Percentiles rank a stretch among this genome's conserved stretches.
Evolutionary conservation across 805 yeast genomes (phyloP).

Genomic region (Pichia gijzeniarum): DNA sequence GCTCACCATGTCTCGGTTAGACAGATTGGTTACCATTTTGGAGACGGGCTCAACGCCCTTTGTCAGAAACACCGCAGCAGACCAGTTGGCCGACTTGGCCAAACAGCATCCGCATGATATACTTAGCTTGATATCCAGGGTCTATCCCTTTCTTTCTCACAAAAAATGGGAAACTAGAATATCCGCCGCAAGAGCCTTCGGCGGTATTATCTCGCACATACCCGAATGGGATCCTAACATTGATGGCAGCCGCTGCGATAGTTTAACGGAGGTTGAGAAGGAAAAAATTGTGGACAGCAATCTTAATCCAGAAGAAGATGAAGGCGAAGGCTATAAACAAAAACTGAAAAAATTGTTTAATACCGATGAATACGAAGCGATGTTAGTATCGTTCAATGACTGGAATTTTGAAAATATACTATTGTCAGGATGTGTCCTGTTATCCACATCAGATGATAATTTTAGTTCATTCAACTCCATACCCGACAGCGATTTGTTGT

Average conservation of each 20-base stretch:
- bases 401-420: slow-evolving; percentile 47
- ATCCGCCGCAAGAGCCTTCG: slow-evolving; percentile 91
- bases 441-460: slow-evolving; percentile 57
- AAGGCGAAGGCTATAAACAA: slow-evolving; percentile 24
- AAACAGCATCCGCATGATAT: slow-evolving; percentile 93
- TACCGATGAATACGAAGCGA: slow-evolving; percentile 37
- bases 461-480: slow-evolving; percentile 18
- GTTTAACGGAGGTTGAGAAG: slow-evolving; percentile 13
- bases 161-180: slow-evolving; percentile 94
- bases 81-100: slow-evolving; percentile 90
- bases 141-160: slow-evolving; percentile 79
- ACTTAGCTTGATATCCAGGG: slow-evolving; percentile 73
- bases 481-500: slow-evolving; percentile 6
- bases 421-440: slow-evolving; percentile 45
- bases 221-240: slow-evolving; percentile 78
- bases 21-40: slow-evolving; percentile 38
- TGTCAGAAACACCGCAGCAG: slow-evolving; percentile 94
- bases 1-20: slow-evolving; percentile 29
- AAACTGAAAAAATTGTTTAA: slow-evolving; percentile 30
- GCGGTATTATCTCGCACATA: slow-evolving; percentile 81
- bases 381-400: slow-evolving; percentile 41
- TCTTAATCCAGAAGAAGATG: slow-evolving; percentile 16
- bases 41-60: slow-evolving; percentile 95
- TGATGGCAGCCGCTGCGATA: slow-evolving; percentile 16
- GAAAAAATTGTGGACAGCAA: slow-evolving; percentile 8